Percentiles rank a stretch among this genome's conserved stretches.
phyloP scores from a whole-genome alignment of 441 rosid genomes.

The Corymbia citriodora region DNA sequence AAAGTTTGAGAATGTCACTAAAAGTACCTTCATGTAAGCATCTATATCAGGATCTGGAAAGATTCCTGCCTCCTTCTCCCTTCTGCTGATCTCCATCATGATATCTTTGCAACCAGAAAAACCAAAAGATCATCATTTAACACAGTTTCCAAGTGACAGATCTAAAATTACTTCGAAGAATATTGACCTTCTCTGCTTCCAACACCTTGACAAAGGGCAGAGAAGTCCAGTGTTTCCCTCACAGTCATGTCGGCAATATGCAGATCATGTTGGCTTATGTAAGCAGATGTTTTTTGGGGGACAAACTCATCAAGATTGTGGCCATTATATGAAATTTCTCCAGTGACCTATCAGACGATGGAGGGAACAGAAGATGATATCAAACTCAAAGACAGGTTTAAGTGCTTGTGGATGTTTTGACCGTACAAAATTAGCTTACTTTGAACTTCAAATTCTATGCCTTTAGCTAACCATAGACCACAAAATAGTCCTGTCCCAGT shows the following conservation, averaged over 20 bases:
- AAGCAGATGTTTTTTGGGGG: slow-evolving; percentile 9
- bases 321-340: slow-evolving; percentile 7
- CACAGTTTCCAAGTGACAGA: neutral
- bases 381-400: neutral
- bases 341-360: neutral
- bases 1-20: neutral
- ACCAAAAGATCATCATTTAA: neutral
- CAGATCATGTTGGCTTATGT: slow-evolving; percentile 12
- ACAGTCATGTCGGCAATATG: slow-evolving; percentile 16
- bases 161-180: neutral
- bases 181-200: slow-evolving; percentile 12
- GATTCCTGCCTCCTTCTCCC: slow-evolving; percentile 9
- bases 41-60: slow-evolving; percentile 10
- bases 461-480: neutral
- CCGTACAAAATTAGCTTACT: neutral
- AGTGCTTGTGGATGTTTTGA: neutral
- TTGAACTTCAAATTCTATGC: neutral
- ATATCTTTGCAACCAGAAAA: neutral
- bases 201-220: slow-evolving; percentile 16
- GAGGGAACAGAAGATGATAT: neutral
- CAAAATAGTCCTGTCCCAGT: neutral
- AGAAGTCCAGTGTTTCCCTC: slow-evolving; percentile 14
- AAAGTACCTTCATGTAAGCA: slow-evolving; percentile 11
- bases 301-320: slow-evolving; percentile 4
- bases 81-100: slow-evolving; percentile 8